Base-by-base conservation (phyloP, 2,329 filamentous ascomycete species). In the Apiospora sp. region DNA sequence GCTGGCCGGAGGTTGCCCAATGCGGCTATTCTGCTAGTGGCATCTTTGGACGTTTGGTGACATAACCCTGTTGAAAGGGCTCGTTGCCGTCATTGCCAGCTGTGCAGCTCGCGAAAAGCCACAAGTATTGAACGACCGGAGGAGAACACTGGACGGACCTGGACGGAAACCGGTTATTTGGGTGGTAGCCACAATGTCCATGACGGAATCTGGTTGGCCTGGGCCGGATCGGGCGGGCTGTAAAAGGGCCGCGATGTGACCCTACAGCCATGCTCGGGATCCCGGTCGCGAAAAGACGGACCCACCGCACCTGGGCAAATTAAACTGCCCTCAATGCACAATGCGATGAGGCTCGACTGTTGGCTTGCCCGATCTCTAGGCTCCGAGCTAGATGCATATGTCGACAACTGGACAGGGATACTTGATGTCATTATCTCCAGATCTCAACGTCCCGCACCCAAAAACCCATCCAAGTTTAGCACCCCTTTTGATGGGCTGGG, bases 361-460 rank as follows among this genome's bases (percentile, higher is more conserved):
- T 61, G 54, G 54, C 54, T 37, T 30, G 19, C 12, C 58, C 34
- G 58, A 41, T 41, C 5, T 10, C 34, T 41, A 41, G 34, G 34
- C 34, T 41, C 34, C 4, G 58, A 8, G 41, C 58, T 61, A 61
- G 54, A 61, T 37, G 51, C 30, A 37, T 37, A 12, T 61, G 54
- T 61, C 54, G 30, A 30, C 54, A 61, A n/a, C 30, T 37, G 30
- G 16, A 19, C 54, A 61, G 19, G 54, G 54, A n/a, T 37, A 7
- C 54, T 64, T 64, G 58, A 64, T 64, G 58, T 64, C 58, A 64
- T 64, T 41, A 22, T 64, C 58, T 64, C 58, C 58, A 64, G 58
- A 64, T 64, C 58, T 64, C 58, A 41, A 64, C 58, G 58, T n/a
- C 22, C 2, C 19, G n/a, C 34, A 41, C 10, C 34, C 37, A 10